These are phyloP conservation scores for Plasmodium chabaudi DNA, from an alignment of 169 alveolate genomes.

Conservation along the genomic window DNA sequence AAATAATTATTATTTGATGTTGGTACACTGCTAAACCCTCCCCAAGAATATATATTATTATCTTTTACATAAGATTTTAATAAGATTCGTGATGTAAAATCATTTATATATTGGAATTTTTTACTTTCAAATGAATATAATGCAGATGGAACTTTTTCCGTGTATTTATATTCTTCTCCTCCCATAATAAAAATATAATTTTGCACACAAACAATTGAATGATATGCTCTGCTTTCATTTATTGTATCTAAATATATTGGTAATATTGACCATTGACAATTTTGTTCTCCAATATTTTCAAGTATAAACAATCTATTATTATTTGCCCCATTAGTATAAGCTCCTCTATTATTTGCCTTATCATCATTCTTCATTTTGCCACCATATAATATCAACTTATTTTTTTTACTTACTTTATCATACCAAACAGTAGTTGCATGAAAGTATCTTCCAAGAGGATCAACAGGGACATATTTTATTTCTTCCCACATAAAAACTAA, in stretches of 20 bases:
- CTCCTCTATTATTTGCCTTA: too few species aligned
- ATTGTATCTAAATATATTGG: conserved; percentile 48
- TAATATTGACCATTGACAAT: conserved; percentile 52
- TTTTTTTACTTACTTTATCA: conserved; percentile 46
- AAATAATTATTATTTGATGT: conserved; percentile 25
- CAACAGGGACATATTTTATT: conserved; percentile 21
- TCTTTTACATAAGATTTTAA: conserved; percentile 65
- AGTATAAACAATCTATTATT: conserved; percentile 31
- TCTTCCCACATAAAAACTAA: conserved; percentile 58
- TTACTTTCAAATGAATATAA: conserved; percentile 62
- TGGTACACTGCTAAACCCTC: conserved; percentile 70
- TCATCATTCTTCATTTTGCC: conserved; percentile 48
- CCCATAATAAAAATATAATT: conserved; percentile 73
- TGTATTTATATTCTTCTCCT: conserved; percentile 74
- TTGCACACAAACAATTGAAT: conserved; percentile 16
- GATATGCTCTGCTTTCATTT: conserved; percentile 72
- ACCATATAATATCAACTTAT: conserved; percentile 69
- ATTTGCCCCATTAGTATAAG: conserved; percentile 1
- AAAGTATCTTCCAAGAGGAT: conserved; percentile 64
- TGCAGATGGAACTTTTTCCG: conserved; percentile 77
- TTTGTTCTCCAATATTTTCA: conserved; percentile 17
- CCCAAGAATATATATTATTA: conserved; percentile 72
- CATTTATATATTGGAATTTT: conserved; percentile 67
- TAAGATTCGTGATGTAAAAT: conserved; percentile 50
- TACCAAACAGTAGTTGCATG: conserved; percentile 74